Conservation (phyloP, 305 asterid genomes). For the Fraxinus nigra region DNA sequence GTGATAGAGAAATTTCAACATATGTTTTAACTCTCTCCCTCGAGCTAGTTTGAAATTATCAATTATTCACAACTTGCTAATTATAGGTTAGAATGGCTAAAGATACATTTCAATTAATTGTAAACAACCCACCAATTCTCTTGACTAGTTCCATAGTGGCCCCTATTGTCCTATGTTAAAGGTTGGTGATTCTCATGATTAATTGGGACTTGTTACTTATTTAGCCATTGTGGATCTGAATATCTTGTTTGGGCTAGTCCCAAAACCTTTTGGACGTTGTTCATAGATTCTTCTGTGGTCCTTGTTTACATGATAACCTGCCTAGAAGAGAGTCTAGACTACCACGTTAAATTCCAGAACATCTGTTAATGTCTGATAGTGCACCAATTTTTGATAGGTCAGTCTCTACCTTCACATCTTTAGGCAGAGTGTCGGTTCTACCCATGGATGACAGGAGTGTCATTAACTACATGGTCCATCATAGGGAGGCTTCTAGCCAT, state of each 20-base stretch:
- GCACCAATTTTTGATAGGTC: not conserved
- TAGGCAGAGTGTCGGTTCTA: not conserved
- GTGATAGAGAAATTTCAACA: not conserved
- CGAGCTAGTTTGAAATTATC: not conserved
- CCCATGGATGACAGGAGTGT: not conserved
- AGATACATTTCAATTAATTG: not conserved
- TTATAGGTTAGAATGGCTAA: not conserved
- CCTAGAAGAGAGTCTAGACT: not conserved
- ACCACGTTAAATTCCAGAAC: not conserved
- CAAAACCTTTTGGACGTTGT: not conserved
- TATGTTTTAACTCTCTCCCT: not conserved
- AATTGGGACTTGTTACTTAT: not conserved
- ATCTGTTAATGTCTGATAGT: not conserved
- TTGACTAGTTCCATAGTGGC: not conserved
- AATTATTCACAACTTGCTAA: not conserved
- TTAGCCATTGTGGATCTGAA: not conserved
- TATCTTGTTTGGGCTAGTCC: not conserved
- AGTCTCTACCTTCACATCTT: not conserved
- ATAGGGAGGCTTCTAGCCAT: not conserved
- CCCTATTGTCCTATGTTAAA: not conserved
- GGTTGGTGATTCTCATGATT: not conserved
- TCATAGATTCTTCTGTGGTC: not conserved
- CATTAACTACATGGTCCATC: not conserved
- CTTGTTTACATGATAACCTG: not conserved
- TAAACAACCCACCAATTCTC: not conserved